Conservation (phyloP, 169 alveolate species). For the Theileria annulata region DNA sequence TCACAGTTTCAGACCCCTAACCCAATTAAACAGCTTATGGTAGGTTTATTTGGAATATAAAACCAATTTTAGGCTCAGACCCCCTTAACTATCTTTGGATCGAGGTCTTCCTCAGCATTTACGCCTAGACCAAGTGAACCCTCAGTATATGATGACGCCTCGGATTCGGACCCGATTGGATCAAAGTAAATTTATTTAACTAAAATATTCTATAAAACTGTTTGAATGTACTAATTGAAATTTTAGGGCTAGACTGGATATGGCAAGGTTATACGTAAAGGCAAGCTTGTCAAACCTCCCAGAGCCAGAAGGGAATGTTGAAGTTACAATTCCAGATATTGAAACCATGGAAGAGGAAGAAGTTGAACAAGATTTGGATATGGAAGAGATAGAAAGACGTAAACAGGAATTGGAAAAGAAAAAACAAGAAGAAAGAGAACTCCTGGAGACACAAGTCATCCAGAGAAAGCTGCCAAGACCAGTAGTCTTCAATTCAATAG, state of each 20-base stretch:
- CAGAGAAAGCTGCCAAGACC: conserved; percentile 43
- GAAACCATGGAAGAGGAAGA: conserved; percentile 12
- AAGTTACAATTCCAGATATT: conserved; percentile 59
- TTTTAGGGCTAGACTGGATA: conserved; percentile 70
- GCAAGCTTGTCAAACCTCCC: conserved; percentile 76
- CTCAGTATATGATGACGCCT: conserved; percentile 29
- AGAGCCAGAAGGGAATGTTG: conserved; percentile 68
- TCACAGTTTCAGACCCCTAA: conserved; percentile 44
- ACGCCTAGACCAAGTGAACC: conserved; percentile 48
- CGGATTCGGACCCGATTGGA: conserved; percentile 63
- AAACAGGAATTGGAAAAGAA: conserved; percentile 9
- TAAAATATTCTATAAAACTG: neutral
- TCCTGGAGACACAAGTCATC: conserved; percentile 24
- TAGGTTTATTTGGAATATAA: neutral
- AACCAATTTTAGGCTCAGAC: conserved; percentile 38
- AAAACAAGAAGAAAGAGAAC: conserved; percentile 1
- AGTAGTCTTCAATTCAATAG: conserved; percentile 46
- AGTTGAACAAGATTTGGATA: conserved; percentile 21
- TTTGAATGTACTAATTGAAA: neutral
- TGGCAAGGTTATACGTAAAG: conserved; percentile 75
- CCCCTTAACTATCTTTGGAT: conserved; percentile 43
- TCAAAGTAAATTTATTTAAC: conserved; percentile 14
- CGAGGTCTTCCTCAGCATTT: conserved; percentile 37
- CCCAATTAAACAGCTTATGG: conserved; percentile 51
- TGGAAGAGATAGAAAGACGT: conserved; percentile 53